Evolutionary conservation across 805 yeast genomes (phyloP), one percentile per base, ranked within the genome.

Genomic region (Zygosaccharomyces bailii): DNA sequence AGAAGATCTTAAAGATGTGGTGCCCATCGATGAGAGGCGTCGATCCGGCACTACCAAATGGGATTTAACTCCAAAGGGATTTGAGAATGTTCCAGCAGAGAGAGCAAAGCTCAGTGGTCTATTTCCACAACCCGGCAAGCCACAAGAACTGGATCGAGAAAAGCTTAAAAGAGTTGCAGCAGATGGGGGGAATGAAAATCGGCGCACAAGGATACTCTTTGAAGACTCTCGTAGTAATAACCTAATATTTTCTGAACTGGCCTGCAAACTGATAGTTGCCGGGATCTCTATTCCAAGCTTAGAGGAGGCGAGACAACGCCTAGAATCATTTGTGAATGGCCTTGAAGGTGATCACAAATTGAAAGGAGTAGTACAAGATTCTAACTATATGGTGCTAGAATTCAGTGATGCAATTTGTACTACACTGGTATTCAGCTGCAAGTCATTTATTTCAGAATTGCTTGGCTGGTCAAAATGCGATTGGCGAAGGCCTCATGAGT

Each of bases 31-130:
- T 34, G 68, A 75, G 35, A 61, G 85, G n/a, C 66, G 68, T 38
- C 68, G 82, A 9, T 55, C 65, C 9, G 70, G 69, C 14, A 60
- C 57, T 23, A 71, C 86, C 0, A 66, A 71, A 39, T 87, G 95
- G 95, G 93, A 86, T 40, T 67, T 76, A 18, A 72, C 74, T 25
- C 89, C 95, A 1, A 70, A 71, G 49, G 91, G 87, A 0, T 84
- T 84, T 59, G 93, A 86, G 56, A 75, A 76, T 5, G 80, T 84
- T 1, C 75, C 85, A 1, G 84, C 93, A 0, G 86, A 81, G 49
- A 71, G 83, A 48, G 95, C 93, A 4, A 88, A 87, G 55, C 66
- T 84, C 13, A 76, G 87, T 1, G 96, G 96, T 0, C 62, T 86
- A 2, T 88, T 87, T 55, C 87, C 90, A 2, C 68, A 77, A 13